Conservation (phyloP, 1,284 basidiomycete genomes). For the Stereum hirsutum region DNA sequence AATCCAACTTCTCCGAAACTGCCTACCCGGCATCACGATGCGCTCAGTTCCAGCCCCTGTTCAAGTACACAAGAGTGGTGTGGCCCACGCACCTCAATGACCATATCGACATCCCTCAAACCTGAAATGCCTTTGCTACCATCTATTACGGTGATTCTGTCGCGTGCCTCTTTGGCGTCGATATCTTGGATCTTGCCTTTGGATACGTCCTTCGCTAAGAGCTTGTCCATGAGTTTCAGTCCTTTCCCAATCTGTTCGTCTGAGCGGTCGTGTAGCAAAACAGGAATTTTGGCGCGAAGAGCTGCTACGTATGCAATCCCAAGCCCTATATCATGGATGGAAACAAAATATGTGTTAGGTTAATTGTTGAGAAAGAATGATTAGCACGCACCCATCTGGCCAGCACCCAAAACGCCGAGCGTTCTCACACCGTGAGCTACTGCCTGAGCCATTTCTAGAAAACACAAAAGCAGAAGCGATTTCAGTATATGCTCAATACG, state of each 20-base stretch:
- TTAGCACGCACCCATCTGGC: slow-evolving; percentile 65
- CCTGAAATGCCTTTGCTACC: slow-evolving; percentile 37
- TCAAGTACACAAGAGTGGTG: neutral
- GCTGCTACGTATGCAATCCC: slow-evolving; percentile 86
- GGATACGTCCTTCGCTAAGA: slow-evolving; percentile 81
- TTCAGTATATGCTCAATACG: too few relatives aligned
- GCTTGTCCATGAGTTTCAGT: slow-evolving; percentile 65
- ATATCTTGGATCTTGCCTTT: slow-evolving; percentile 75
- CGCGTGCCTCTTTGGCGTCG: slow-evolving; percentile 69
- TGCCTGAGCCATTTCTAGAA: slow-evolving; percentile 11
- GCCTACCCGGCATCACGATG: slow-evolving; percentile 42
- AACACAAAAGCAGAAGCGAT: too few relatives aligned
- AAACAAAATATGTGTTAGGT: neutral
- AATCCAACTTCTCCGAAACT: slow-evolving; percentile 75
- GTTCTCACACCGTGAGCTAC: slow-evolving; percentile 59
- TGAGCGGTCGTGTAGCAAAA: slow-evolving; percentile 60
- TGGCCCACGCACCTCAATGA: slow-evolving; percentile 63
- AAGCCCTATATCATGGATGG: slow-evolving; percentile 36
- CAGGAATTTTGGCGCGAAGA: slow-evolving; percentile 68
- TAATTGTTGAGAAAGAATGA: neutral
- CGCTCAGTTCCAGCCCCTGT: too few relatives aligned
- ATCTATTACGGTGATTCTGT: slow-evolving; percentile 49
- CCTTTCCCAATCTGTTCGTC: slow-evolving; percentile 60
- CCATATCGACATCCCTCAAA: slow-evolving; percentile 77
- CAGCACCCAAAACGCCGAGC: slow-evolving; percentile 71